phyloP scores from a whole-genome alignment of 1,139 yeast species.

The Candida glucosophila region DNA sequence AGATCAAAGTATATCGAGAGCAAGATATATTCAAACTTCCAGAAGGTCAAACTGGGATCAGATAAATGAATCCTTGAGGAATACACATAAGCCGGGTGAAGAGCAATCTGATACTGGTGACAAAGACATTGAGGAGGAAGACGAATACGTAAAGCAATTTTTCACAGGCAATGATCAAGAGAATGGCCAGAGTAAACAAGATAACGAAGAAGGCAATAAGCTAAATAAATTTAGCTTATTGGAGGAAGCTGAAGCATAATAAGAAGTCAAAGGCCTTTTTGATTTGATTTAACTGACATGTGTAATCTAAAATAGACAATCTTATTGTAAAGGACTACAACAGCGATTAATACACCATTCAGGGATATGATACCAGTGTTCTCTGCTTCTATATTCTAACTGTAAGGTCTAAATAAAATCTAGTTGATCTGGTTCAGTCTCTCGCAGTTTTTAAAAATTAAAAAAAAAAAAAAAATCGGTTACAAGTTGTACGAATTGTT shows the following conservation, averaged over 20 bases:
- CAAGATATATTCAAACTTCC: slow-evolving; percentile 50
- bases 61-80: slow-evolving; percentile 41
- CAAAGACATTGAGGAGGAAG: slow-evolving; percentile 23
- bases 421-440: no score
- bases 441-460: no score
- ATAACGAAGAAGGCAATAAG: slow-evolving; percentile 10
- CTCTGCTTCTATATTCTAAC: no score
- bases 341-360: no score
- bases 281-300: no score
- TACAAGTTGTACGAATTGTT: no score
- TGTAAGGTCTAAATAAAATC: no score
- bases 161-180: slow-evolving; percentile 8
- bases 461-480: no score
- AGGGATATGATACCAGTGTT: no score
- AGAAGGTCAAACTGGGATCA: slow-evolving; percentile 71
- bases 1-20: slow-evolving; percentile 54
- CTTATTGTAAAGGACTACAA: no score
- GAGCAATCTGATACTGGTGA: slow-evolving; percentile 5
- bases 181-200: slow-evolving; percentile 15
- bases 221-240: slow-evolving; percentile 39
- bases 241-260: slow-evolving; percentile 43
- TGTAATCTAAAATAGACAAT: no score
- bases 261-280: no score
- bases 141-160: slow-evolving; percentile 27
- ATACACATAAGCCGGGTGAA: slow-evolving; percentile 13